Evolutionary conservation across 371 early-diverging fungal genomes (phyloP).

Genomic region (Circinella umbellata): DNA sequence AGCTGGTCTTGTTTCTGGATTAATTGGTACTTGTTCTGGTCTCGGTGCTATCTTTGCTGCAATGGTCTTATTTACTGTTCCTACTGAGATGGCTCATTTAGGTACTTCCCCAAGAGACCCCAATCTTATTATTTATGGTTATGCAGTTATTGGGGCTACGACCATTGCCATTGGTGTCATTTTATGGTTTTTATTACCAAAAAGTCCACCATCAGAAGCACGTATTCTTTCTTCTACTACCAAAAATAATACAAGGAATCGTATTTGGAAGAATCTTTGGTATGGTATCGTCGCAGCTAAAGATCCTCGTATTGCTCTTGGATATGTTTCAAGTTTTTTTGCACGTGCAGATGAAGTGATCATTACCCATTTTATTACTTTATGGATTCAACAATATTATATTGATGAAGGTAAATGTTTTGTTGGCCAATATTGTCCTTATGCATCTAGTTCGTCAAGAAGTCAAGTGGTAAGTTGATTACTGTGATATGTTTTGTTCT

Average conservation of each 20-base stretch:
- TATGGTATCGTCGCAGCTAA: conserved; percentile 46
- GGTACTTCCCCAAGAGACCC: conserved; percentile 8
- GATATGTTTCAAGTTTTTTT: conserved; percentile 64
- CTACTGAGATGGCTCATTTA: conserved; percentile 36
- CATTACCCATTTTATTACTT: conserved; percentile 73
- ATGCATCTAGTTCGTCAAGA: conserved; percentile 56
- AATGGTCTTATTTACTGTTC: conserved; percentile 45
- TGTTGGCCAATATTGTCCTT: conserved; percentile 37
- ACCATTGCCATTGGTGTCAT: conserved; percentile 38
- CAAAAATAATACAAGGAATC: neutral
- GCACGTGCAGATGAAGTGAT: conserved; percentile 81
- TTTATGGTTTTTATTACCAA: conserved; percentile 47
- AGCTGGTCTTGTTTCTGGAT: conserved; percentile 55
- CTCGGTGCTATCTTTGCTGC: conserved; percentile 58
- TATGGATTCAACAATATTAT: conserved; percentile 75
- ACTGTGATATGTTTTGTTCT: no score
- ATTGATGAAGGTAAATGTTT: conserved; percentile 59
- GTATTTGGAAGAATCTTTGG: neutral
- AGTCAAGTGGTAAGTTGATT: conserved; percentile 33
- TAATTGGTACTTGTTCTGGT: conserved; percentile 61
- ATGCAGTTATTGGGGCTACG: conserved; percentile 46
- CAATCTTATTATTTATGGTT: conserved; percentile 10
- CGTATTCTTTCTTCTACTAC: neutral
- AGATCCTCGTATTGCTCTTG: conserved; percentile 65
- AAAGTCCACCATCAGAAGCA: neutral